Evolutionary conservation across 2,329 filamentous ascomycete genomes (phyloP), one percentile per base, ranked within the genome.

Genomic region (Talaromyces sp.): DNA sequence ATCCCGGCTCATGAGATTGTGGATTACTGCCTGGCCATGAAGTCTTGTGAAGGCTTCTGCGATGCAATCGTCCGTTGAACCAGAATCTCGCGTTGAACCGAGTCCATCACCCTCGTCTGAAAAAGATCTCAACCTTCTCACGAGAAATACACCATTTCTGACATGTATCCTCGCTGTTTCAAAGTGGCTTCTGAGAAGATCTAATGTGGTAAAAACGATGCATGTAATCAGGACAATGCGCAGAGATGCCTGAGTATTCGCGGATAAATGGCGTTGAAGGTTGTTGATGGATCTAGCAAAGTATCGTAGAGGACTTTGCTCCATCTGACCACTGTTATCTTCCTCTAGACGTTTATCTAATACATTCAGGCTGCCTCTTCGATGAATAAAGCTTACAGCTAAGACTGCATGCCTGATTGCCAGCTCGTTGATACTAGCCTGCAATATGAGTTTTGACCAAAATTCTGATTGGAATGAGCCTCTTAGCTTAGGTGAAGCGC

Each of bases 371-470:
- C 39, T 48, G 14, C 40, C 40, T 59, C 40, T 59, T 1, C 57
- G 40, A 31, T 59, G 57, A 23, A 59, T 11, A 39, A 35, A 59
- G 28, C 57, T 59, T 23, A 59, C 57, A 48, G 57, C 57, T 18
- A 59, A 25, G 31, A 59, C 57, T 23, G 57, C 57, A 48, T 59
- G 57, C 28, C 57, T 40, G 28, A 59, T 42, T 46, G 57, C 57
- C 33, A 39, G 33, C 42, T 59, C 57, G 57, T 48, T 46, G 39
- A 59, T 25, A 59, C 57, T 59, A 46, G 57, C 40, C 31, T 59
- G 57, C 14, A 59, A 25, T 46, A 59, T 39, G 16, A 59, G 40
- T 21, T 16, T 46, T 12, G 57, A 48, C 57, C 57, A 59, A 42
- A 59, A 59, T 35, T 59, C 40, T 11, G 57, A 59, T 9, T 46